phyloP scores from a whole-genome alignment of 2,329 filamentous ascomycete species.

The Meredithiella fracta region DNA sequence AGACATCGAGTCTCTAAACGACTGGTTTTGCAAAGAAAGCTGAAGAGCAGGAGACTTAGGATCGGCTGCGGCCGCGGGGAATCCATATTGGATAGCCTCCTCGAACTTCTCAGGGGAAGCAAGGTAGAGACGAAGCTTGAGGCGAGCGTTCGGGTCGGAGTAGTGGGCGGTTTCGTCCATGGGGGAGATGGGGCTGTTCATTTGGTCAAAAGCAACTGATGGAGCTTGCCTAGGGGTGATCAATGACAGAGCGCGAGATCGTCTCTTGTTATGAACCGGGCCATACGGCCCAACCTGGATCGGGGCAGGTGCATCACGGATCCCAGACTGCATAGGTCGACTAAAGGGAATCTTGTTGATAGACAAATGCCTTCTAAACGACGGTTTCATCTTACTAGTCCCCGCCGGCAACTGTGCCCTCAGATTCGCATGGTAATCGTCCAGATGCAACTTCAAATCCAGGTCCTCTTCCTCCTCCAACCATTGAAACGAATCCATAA shows the following conservation, averaged over 20 bases:
- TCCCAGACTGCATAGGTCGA: slow-evolving; percentile 34
- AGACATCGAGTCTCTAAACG: slow-evolving; percentile 7
- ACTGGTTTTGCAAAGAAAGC: slow-evolving; percentile 1
- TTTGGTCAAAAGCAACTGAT: slow-evolving; percentile 3
- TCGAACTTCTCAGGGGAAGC: slow-evolving; percentile 90
- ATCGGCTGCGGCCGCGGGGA: slow-evolving; percentile 40
- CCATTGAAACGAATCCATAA: slow-evolving; percentile 57
- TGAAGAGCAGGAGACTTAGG: slow-evolving; percentile 16
- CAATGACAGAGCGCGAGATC: slow-evolving; percentile 38
- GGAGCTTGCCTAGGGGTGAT: slow-evolving; percentile 27
- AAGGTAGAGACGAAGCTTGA: slow-evolving; percentile 72
- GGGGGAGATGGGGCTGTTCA: slow-evolving; percentile 17
- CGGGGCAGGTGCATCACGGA: slow-evolving; percentile 26
- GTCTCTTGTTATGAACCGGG: slow-evolving; percentile 28
- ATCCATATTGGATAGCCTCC: slow-evolving; percentile 86
- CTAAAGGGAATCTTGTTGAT: slow-evolving; percentile 49
- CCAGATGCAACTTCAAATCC: slow-evolving; percentile 48
- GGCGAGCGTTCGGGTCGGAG: slow-evolving; percentile 72
- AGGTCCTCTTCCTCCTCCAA: slow-evolving; percentile 56
- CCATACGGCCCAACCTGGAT: slow-evolving; percentile 19
- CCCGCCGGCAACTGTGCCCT: slow-evolving; percentile 32
- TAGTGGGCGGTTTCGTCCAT: slow-evolving; percentile 72
- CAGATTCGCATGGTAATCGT: slow-evolving; percentile 53
- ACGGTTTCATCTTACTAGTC: slow-evolving; percentile 34
- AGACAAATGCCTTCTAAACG: slow-evolving; percentile 56